Evolutionary conservation across 2,329 filamentous ascomycete genomes (phyloP), one percentile per base, ranked within the genome.

Genomic region (Pseudogymnoascus sp.): DNA sequence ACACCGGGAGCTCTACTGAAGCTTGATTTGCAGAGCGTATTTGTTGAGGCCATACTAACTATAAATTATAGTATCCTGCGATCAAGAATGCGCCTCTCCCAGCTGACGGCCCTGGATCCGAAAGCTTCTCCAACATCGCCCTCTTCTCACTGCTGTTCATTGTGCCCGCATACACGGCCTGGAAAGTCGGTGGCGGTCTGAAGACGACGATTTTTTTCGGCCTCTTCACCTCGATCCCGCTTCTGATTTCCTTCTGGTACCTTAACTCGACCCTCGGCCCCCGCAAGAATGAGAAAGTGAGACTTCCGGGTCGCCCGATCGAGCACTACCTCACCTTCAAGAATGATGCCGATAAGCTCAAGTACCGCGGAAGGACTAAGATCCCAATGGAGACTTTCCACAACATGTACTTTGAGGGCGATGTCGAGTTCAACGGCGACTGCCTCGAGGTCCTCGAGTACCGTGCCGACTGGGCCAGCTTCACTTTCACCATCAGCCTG

Each of bases 21-120:
- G 42, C 25, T 50, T 63, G 5, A 31, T 61, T 63, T 38, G 12
- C 35, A 14, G 65, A 65, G 61, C 64, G 60, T 56, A 33, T 14
- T 33, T 56, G 4, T 33, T 56, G 11, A 3, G 16, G 16, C 28
- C 28, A 21, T 56, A 31, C 28, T 68, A 67, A 38, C 67, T 66
- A 62, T 59, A 63, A 61, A 14, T 63, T 60, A 68, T 73, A 95
- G 92, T 93, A 86, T 72, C 88, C 91, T 33, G 79, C 91, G 66
- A 97, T 97, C 79, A 90, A 95, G 75, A 97, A 97, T 85, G 90
- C 87, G 59, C 92, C 94, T 68, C 85, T 97, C 47, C 94, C 94
- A 38, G 93, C 92, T 68, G 94, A 99, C 75, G 90, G 86, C 60
- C 80, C 91, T 61, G 90, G 92, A 68, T 86, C 84, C 76, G 91